A percentile compares a stretch with the other conserved stretches of the same genome.
Conservation (phyloP, 2,329 filamentous ascomycete genomes). For the Penicillium sp. region DNA sequence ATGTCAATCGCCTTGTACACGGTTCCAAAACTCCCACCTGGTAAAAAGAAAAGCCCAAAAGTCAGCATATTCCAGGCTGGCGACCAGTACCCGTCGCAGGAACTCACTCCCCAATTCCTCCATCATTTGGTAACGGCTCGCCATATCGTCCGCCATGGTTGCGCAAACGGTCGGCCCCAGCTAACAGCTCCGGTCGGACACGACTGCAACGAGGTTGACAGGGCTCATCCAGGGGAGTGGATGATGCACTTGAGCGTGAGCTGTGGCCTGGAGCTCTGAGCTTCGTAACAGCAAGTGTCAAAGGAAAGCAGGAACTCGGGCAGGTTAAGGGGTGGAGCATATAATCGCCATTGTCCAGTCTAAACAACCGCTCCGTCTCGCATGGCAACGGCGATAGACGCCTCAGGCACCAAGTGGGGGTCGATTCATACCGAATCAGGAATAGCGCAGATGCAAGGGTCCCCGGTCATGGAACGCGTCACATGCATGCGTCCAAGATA, state of each 20-base stretch:
- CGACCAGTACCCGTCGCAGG: neutral
- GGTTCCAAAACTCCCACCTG: constrained; percentile 91
- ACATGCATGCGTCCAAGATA: neutral
- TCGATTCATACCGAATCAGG: constrained; percentile 2
- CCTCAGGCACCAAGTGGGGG: constrained; percentile 15
- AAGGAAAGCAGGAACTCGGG: constrained; percentile 12
- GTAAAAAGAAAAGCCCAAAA: constrained; percentile 14
- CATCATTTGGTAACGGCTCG: constrained; percentile 86
- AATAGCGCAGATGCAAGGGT: constrained; percentile 19
- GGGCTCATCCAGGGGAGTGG: constrained; percentile 15
- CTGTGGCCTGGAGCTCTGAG: constrained; percentile 5
- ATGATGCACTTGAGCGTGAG: constrained; percentile 10
- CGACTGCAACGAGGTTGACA: constrained; percentile 13
- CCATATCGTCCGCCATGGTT: constrained; percentile 56
- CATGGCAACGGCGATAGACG: constrained; percentile 18
- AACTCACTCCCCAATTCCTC: constrained; percentile 91
- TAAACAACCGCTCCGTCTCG: constrained; percentile 25
- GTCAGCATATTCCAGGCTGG: constrained; percentile 17
- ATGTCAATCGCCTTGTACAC: constrained; percentile 97
- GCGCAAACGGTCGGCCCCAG: constrained; percentile 15
- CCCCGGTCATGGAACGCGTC: constrained; percentile 9
- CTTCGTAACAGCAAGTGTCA: constrained; percentile 5
- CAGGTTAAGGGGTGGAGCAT: constrained; percentile 25
- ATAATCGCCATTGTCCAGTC: constrained; percentile 19
- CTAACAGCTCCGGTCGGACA: constrained; percentile 19